These are phyloP conservation scores for Nelumbo lutea DNA, from an alignment of 164 flowering plant genomes.

Conservation along the genomic window DNA sequence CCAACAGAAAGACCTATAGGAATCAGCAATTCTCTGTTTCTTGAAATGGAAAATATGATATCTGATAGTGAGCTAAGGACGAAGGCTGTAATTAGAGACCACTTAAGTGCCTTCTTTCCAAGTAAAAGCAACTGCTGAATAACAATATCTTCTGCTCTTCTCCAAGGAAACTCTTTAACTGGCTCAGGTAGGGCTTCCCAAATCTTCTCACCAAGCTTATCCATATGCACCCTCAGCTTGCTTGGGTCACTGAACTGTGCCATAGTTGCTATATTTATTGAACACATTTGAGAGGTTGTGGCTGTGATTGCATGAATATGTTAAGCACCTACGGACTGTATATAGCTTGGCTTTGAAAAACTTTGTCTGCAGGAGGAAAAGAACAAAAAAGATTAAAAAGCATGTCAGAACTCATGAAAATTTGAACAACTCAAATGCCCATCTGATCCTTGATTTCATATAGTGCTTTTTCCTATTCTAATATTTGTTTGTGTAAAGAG, in stretches of 20 bases:
- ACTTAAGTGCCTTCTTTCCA: slow-evolving; percentile 42
- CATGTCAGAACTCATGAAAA: too few relatives aligned
- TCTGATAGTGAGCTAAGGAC: slow-evolving; percentile 42
- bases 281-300: slow-evolving; percentile 5
- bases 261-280: slow-evolving; percentile 14
- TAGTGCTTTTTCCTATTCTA: too few relatives aligned
- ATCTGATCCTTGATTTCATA: too few relatives aligned
- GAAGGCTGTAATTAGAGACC: slow-evolving; percentile 36
- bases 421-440: too few relatives aligned
- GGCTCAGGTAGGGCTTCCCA: slow-evolving; percentile 33
- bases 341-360: slow-evolving; percentile 1
- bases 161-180: slow-evolving; percentile 59
- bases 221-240: slow-evolving; percentile 20
- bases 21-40: slow-evolving; percentile 54
- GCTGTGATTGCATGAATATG: not conserved
- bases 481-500: too few relatives aligned
- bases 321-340: not conserved
- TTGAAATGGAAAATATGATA: slow-evolving; percentile 32
- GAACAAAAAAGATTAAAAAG: too few relatives aligned
- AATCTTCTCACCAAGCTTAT: slow-evolving; percentile 24
- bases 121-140: slow-evolving; percentile 23
- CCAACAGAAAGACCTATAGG: slow-evolving; percentile 65
- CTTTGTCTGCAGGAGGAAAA: slow-evolving; percentile 12
- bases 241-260: slow-evolving; percentile 26
- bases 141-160: slow-evolving; percentile 34